phyloP scores from a whole-genome alignment of 306 rosid genomes.

The Cucumis cinereus region DNA sequence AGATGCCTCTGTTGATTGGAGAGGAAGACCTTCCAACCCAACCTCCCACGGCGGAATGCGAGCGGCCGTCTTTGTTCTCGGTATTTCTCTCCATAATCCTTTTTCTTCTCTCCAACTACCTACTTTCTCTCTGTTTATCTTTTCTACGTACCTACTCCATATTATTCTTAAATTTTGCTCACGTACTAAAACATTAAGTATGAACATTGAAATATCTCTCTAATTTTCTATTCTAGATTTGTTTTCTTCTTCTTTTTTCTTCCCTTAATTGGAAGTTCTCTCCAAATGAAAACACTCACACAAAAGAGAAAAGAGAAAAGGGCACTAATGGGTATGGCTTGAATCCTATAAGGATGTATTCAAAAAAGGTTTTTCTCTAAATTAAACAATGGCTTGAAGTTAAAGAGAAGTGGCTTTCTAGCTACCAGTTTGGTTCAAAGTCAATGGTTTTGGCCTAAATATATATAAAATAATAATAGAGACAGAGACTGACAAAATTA shows the following conservation, averaged over 20 bases:
- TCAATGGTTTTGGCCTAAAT: not conserved
- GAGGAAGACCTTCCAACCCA: conserved; percentile 67
- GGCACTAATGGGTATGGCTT: not conserved
- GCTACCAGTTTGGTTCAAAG: not conserved
- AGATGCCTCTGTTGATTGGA: conserved; percentile 56
- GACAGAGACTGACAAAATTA: no score
- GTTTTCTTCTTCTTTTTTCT: not conserved
- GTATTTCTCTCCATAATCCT: conserved; percentile 8
- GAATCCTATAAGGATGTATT: not conserved
- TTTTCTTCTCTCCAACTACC: not conserved
- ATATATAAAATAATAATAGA: not conserved
- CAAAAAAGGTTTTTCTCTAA: not conserved
- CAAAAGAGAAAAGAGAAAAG: no score
- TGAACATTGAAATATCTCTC: not conserved
- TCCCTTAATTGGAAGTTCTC: not conserved
- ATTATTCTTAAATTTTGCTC: not conserved
- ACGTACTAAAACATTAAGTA: not conserved
- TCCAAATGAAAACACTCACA: not conserved
- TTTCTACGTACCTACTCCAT: not conserved
- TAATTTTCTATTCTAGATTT: not conserved
- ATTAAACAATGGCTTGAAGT: not conserved
- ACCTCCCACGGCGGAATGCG: conserved; percentile 51
- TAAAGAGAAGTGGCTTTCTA: not conserved
- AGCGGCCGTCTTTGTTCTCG: conserved; percentile 64
- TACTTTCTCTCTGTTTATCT: no score